phyloP scores from a whole-genome alignment of 2,329 filamentous ascomycete species.

The Fusarium nygamai region DNA sequence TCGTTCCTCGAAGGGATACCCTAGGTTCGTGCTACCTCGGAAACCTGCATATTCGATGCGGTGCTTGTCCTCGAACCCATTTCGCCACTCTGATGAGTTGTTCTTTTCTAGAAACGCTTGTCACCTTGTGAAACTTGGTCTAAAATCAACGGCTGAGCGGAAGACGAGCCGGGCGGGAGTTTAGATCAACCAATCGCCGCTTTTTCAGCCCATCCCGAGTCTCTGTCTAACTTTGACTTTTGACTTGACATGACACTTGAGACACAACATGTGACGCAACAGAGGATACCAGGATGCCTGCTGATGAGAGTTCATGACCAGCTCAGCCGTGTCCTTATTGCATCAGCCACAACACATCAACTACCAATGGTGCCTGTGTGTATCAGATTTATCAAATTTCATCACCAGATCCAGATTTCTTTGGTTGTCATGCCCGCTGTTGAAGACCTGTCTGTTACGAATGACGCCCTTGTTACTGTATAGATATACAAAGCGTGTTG shows the following conservation, averaged over 20 bases:
- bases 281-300: slow-evolving; percentile 4
- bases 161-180: slow-evolving; percentile 15
- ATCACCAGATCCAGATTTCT: background rate
- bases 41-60: slow-evolving; percentile 17
- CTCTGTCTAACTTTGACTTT: background rate
- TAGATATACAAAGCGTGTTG: background rate
- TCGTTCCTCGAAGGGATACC: slow-evolving; percentile 1
- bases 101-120: slow-evolving; percentile 28
- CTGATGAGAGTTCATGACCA: slow-evolving; percentile 30
- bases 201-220: slow-evolving; percentile 3
- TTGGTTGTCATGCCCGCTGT: background rate
- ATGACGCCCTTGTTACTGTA: background rate
- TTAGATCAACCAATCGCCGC: slow-evolving; percentile 12
- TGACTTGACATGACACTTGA: background rate
- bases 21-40: slow-evolving; percentile 6
- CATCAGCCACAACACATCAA: slow-evolving; percentile 9
- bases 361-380: background rate
- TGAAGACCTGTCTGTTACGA: background rate
- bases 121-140: slow-evolving; percentile 9
- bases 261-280: slow-evolving; percentile 30
- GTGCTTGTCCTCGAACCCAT: background rate
- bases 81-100: slow-evolving; percentile 31
- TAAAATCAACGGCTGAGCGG: background rate
- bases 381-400: background rate
- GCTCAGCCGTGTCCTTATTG: slow-evolving; percentile 7